Conservation (phyloP, 306 rosid species). For the Quercus gilva region DNA sequence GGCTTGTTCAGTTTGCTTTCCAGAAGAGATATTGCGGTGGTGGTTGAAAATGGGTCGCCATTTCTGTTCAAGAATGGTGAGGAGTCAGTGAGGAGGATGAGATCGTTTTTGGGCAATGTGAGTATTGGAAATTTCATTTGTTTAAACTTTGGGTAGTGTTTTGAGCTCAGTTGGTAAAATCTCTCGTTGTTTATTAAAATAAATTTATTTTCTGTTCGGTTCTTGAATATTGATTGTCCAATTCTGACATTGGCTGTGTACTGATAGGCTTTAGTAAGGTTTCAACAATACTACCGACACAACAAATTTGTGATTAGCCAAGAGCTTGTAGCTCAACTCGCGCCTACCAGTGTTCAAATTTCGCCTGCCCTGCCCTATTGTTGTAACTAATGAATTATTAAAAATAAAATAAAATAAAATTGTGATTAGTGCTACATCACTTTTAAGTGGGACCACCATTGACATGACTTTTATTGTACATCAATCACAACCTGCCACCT, state of each 20-base stretch:
- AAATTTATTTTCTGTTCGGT: neutral
- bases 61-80: constrained; percentile 57
- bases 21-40: constrained; percentile 53
- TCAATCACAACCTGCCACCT: too few relatives aligned
- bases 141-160: neutral
- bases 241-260: neutral
- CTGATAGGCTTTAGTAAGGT: neutral
- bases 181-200: too few relatives aligned
- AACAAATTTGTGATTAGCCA: too few relatives aligned
- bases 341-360: too few relatives aligned
- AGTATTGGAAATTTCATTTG: constrained; percentile 16
- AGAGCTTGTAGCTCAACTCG: too few relatives aligned
- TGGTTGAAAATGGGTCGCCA: constrained; percentile 56
- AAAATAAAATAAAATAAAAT: too few relatives aligned
- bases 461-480: too few relatives aligned
- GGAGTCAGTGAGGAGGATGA: constrained; percentile 45
- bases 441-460: too few relatives aligned
- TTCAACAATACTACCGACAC: neutral
- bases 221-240: neutral
- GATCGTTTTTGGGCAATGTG: constrained; percentile 53
- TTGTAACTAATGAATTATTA: too few relatives aligned
- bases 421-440: too few relatives aligned
- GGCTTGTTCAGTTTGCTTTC: constrained; percentile 61
- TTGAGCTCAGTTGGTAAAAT: too few relatives aligned
- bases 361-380: too few relatives aligned